Evolutionary conservation across 176 grass and related monocot genomes (phyloP), one percentile per base, ranked within the genome.

Genomic region (Calamus simplicifolius): DNA sequence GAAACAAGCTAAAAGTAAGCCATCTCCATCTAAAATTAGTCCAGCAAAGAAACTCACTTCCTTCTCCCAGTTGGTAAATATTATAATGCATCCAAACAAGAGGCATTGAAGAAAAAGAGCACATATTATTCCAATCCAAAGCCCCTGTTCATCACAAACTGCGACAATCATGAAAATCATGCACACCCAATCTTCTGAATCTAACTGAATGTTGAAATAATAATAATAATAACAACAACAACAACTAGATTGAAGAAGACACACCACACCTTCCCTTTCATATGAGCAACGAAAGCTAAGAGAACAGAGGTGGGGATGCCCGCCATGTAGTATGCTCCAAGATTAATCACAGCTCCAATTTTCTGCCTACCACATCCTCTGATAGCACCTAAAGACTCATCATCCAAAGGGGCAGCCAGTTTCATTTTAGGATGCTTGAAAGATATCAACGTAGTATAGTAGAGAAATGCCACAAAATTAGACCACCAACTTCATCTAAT

Each of bases 291-390:
- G 35, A 95, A 95, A 30, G 79, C 90, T 30, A 86, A 50, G 13
- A 95, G 50, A 59, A 80, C 68, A 5, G 82, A 79, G 0, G 73
- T 52, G 27, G 90, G 85, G 59, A 89, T 70, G 19, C 85, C 85
- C 0, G 81, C 66, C 0, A 72, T 49, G 28, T 89, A 86, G 63
- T 64, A 95, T n/a, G 85, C 79, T 21, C 76, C 77, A 25, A 95
- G 79, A 58, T 95, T 89, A 25, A 95, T 55, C 5, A 49, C 63
- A 25, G 90, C 85, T 6, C 85, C 85, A 30, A 86, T 80, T 58
- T 89, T 83, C 66, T 95, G 85, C 90, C 81, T 79, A 25, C 90
- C 90, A 17, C 76, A 86, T 4, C 90, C 90, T 76, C 90, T 83
- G 0, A 67, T 76, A 29, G 86, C 85, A 5, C 90, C 85, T 95